Conservation (phyloP, 2,329 filamentous ascomycete species). For the Aspergillus chevalieri region DNA sequence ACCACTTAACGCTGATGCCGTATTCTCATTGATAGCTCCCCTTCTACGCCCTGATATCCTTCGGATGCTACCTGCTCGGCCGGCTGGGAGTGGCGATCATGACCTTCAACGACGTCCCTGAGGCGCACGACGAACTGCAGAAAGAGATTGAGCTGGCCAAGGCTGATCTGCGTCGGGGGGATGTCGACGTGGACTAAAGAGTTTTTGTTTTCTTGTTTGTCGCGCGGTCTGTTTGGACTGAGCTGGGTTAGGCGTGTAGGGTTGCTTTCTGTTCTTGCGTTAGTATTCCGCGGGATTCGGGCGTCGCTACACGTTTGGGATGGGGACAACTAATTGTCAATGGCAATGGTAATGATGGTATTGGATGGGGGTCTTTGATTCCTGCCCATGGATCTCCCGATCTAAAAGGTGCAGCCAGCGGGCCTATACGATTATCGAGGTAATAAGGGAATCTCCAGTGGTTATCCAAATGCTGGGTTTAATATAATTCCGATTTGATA, state of each 20-base stretch:
- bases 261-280: neutral
- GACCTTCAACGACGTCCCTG: conserved; percentile 93
- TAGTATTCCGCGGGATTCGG: conserved; percentile 1
- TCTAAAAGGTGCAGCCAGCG: too few relatives aligned
- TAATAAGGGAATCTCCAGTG: too few relatives aligned
- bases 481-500: neutral
- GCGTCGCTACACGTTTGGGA: neutral
- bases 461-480: too few relatives aligned
- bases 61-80: conserved; percentile 86
- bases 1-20: neutral
- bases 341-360: neutral
- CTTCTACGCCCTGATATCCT: conserved; percentile 84
- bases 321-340: neutral
- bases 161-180: conserved; percentile 35
- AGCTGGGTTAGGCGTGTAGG: neutral
- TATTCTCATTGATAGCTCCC: conserved; percentile 58
- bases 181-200: conserved; percentile 39
- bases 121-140: conserved; percentile 85
- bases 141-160: conserved; percentile 60
- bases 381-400: too few relatives aligned
- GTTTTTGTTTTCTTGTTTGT: conserved; percentile 1
- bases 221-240: neutral
- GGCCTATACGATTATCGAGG: too few relatives aligned
- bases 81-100: conserved; percentile 88
- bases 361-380: neutral